Evolutionary conservation across 1,139 yeast genomes (phyloP), one percentile per base, ranked within the genome.

Genomic region (Scheffersomyces segobiensis): DNA sequence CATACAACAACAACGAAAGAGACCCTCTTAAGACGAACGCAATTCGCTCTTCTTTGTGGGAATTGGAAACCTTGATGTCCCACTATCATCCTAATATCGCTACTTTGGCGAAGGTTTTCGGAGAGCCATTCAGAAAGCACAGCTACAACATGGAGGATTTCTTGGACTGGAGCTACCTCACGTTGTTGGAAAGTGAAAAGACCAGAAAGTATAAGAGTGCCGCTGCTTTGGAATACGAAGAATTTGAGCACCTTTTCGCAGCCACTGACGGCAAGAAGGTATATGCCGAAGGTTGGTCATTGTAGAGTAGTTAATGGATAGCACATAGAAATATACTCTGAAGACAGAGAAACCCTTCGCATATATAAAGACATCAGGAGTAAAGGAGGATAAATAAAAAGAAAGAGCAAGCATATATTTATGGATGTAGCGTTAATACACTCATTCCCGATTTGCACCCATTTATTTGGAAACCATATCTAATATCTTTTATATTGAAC

Each of bases 61-160:
- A 95, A 72, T 71, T 95, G 59, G 92, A 90, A 61, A 82, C 96
- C 0, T 76, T 91, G 60, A 87, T 88, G 81, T 75, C 84, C n/a
- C 99, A 95, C 72, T 95, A 92, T 69, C 98, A 95, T 73, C 98
- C 99, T 12, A 95, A 95, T 67, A 91, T 96, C 21, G 95, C 98
- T 1, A 90, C 98, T 0, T 79, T 95, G 66, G 98, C 98, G 14
- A 88, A 87, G 70, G 91, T 95, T 50, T 89, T 91, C 70, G 82
- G 87, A 22, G 98, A 95, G 71, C 98, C 97, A 3, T 93, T 95
- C 76, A 86, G 88, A 69, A 96, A 95, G 72, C 88, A 90, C 59
- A 84, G 84, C 65, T 95, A 96, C 72, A 90, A 91, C 69, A 80
- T 95, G 80, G 99, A 95, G 70, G 99, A 95, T 72, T 95, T 95